Evolutionary conservation across 1,139 yeast genomes (phyloP), one percentile per base, ranked within the genome.

Genomic region (Kluyveromyces sp.): DNA sequence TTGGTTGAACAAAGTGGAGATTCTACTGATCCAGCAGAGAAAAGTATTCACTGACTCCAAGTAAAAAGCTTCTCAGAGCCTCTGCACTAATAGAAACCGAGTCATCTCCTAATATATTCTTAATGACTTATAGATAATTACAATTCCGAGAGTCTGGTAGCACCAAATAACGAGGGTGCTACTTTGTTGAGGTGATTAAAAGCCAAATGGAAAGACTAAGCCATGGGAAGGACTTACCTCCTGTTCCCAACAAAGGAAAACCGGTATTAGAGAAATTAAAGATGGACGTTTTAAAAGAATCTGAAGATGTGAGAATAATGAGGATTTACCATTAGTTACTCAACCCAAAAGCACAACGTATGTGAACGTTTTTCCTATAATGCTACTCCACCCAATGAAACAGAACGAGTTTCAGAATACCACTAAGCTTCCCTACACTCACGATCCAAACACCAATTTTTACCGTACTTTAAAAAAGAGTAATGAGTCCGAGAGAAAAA

Each of bases 301-400:
- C 34, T 10, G 36, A 21, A 7, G 35, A 40, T 7, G 38, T 10
- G 37, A 42, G 10, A 39, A 5, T 27, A 34, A 38, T 4, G 42
- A 40, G 28, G 30, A 26, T 34, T 4, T 34, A 7, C 43, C 43
- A 2, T 28, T 34, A 8, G 43, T 34, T 6, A 41, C 43, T 4
- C 43, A 39, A 25, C 34, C 43, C 5, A 41, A 28, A 29, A 34
- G 40, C 10, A 42, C 45, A 27, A 44, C 43, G 36, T 38, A 29
- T 26, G 39, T 43, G 29, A 47, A 45, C 25, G 42, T 36, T 47
- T 47, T 35, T 44, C 47, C 4, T 47, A 45, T 42, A 47, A 47
- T 29, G 50, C 43, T 35, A 47, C 50, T 6, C 50, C 47, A 27
- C 50, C 50, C 50, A 10, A 47, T 41, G 45, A 42, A 42, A 26